Evolutionary conservation across 164 flowering plant species (phyloP), one percentile per base, ranked within the genome.

Genomic region (Brasenia schreberi): DNA sequence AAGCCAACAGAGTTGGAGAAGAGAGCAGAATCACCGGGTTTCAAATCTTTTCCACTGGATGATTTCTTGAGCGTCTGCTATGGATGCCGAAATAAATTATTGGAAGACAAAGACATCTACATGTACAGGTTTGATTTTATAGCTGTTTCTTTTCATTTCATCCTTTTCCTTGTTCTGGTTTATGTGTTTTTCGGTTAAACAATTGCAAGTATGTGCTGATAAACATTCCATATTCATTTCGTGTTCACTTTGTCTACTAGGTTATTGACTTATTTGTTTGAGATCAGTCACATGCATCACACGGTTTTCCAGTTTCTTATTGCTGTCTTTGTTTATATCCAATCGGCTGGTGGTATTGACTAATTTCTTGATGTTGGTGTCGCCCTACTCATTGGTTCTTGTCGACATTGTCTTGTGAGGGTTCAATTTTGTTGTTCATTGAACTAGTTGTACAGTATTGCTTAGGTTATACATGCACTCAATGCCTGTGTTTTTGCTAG

Each of bases 41-140:
- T 0, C 56, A 3, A 49, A 49, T 49, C 56, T 49, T 49, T 49
- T 62, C 79, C 82, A 7, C 72, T 76, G 0, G 61, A 69, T 61
- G 73, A 82, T 65, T 87, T 89, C 71, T 73, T 89, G 83, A 84
- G 86, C 77, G 75, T 72, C 68, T 89, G 91, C 68, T 78, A 66
- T 75, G 72, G 80, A 39, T 87, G 96, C 85, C 77, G 79, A 73
- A 82, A 81, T 77, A 83, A 79, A 59, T 53, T 87, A 66, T 83
- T 72, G 62, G 73, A 79, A 69, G 85, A 81, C 3, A 72, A 83
- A 66, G 94, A 86, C 61, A 80, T 88, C 65, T 85, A 73, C 72
- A 84, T 82, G 72, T 85, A 79, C 80, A 84, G 89, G 94, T 90
- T 71, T 62, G 80, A 4, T 4, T 53, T 65, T 65, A 33, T 5